A percentile compares a stretch with the other conserved stretches of the same genome.
These are phyloP conservation scores for Tetrapisispora fleetii DNA, from an alignment of 805 yeast species.

Conservation along the genomic window DNA sequence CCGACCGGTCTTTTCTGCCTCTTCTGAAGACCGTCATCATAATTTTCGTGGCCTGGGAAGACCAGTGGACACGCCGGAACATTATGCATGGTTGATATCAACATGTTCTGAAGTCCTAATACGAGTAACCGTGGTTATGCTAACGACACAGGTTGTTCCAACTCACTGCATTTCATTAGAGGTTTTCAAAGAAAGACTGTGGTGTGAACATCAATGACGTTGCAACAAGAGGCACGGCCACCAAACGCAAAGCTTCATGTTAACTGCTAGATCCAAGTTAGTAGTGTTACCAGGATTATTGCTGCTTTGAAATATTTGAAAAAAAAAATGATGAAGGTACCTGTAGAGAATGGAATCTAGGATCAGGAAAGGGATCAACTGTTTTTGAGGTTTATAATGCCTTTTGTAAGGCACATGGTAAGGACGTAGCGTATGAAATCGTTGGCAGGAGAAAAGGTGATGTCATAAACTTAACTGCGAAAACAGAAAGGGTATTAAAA, in stretches of 20 bases:
- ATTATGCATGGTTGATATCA: neutral
- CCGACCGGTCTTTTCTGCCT: no score
- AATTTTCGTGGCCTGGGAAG: neutral
- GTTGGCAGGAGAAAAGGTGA: conserved; percentile 65
- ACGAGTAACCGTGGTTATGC: neutral
- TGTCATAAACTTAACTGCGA: conserved; percentile 64
- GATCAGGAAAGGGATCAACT: conserved; percentile 72
- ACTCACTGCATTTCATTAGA: no score
- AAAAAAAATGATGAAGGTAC: conserved; percentile 34
- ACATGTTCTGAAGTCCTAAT: neutral
- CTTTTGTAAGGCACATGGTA: conserved; percentile 55
- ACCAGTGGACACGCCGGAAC: neutral
- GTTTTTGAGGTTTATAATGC: conserved; percentile 62
- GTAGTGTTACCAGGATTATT: conserved; percentile 15
- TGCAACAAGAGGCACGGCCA: no score
- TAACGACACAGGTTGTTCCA: neutral
- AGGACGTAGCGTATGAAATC: conserved; percentile 53
- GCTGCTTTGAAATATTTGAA: conserved; percentile 54
- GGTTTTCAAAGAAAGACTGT: no score
- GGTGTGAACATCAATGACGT: no score
- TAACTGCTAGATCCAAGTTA: no score
- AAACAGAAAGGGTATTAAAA: conserved; percentile 52
- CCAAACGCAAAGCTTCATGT: no score
- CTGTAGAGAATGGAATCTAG: conserved; percentile 72
- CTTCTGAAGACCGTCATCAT: no score